phyloP scores from a whole-genome alignment of 306 rosid species.

The Vigna mungo region DNA sequence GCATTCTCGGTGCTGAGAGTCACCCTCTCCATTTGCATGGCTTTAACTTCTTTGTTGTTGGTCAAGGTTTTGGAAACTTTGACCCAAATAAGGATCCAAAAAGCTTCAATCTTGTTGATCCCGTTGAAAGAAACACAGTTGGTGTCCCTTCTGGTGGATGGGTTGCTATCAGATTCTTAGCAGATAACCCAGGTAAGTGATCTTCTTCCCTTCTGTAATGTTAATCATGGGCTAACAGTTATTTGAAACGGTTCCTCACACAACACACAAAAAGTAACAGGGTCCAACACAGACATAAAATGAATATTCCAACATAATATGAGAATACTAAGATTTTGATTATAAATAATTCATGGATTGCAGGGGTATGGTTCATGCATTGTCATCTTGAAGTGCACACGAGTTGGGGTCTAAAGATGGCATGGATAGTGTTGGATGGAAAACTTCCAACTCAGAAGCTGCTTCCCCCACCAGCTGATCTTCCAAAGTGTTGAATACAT shows the following conservation, averaged over 20 bases:
- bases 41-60: conserved; percentile 70
- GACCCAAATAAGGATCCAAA: conserved; percentile 56
- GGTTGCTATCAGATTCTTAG: conserved; percentile 68
- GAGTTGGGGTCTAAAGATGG: conserved; percentile 81
- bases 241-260: background rate
- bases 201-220: background rate
- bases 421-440: conserved; percentile 79
- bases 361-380: conserved; percentile 88
- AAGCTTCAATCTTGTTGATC: conserved; percentile 66
- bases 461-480: conserved; percentile 74
- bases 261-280: too few species aligned
- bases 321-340: background rate
- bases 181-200: conserved; percentile 70
- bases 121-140: conserved; percentile 63
- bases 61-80: conserved; percentile 77
- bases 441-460: conserved; percentile 66
- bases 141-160: conserved; percentile 77
- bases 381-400: conserved; percentile 75
- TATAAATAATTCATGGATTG: background rate
- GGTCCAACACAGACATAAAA: too few species aligned
- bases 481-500: conserved; percentile 56
- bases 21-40: conserved; percentile 84
- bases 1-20: conserved; percentile 66
- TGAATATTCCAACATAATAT: background rate
- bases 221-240: too few species aligned